Conservation (phyloP, 768 basidiomycete species). For the Naematelia aurantialba region DNA sequence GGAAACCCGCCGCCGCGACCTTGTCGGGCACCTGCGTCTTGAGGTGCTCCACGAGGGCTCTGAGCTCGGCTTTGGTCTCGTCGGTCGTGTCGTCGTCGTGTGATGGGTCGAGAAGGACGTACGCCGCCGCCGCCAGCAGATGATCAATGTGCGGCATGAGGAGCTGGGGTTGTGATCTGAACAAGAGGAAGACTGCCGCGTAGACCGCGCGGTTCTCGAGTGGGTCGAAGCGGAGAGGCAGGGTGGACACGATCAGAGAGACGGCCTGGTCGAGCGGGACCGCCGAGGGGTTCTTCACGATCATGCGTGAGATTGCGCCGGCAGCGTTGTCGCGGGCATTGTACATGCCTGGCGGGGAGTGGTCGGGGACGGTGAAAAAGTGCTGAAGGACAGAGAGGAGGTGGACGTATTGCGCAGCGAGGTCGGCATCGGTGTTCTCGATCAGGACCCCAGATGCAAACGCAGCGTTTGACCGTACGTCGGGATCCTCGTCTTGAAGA, state of each 20-base stretch:
- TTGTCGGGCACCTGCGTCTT: slow-evolving; percentile 71
- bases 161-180: slow-evolving; percentile 67
- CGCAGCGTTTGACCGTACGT: slow-evolving; percentile 93
- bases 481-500: slow-evolving; percentile 76
- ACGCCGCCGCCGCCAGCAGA: slow-evolving; percentile 71
- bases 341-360: slow-evolving; percentile 62
- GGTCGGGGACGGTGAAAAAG: slow-evolving; percentile 66
- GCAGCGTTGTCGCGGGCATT: slow-evolving; percentile 97
- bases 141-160: slow-evolving; percentile 73
- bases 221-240: slow-evolving; percentile 82
- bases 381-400: slow-evolving; percentile 76
- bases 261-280: slow-evolving; percentile 71
- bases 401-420: slow-evolving; percentile 72
- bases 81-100: slow-evolving; percentile 72
- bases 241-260: slow-evolving; percentile 71
- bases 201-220: slow-evolving; percentile 88
- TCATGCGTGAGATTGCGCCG: slow-evolving; percentile 84
- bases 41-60: slow-evolving; percentile 67
- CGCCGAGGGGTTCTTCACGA: slow-evolving; percentile 70
- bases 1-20: slow-evolving; percentile 69
- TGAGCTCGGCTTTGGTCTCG: slow-evolving; percentile 70
- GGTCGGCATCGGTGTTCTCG: slow-evolving; percentile 76
- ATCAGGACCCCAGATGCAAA: slow-evolving; percentile 90
- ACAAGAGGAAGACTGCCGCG: slow-evolving; percentile 80
- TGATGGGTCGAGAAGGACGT: slow-evolving; percentile 70